Conservation (phyloP, 306 rosid genomes). For the Vigna radiata region DNA sequence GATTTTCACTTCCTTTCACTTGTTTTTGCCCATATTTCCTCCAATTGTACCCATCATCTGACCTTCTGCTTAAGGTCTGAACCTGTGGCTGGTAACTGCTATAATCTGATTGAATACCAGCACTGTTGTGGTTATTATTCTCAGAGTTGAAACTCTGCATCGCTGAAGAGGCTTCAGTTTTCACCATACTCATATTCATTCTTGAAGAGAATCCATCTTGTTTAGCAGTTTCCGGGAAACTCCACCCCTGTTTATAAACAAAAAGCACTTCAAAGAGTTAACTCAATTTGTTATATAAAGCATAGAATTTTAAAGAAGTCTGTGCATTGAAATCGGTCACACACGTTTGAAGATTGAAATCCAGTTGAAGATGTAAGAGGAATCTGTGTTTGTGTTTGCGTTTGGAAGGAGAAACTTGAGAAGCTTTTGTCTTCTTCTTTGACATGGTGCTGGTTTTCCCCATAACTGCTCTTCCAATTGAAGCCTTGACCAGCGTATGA, state of each 20-base stretch:
- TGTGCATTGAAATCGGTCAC: slow-evolving; percentile 30
- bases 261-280: slow-evolving; percentile 16
- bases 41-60: slow-evolving; percentile 98
- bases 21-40: slow-evolving; percentile 97
- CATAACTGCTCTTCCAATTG: slow-evolving; percentile 69
- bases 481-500: slow-evolving; percentile 60
- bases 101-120: slow-evolving; percentile 52
- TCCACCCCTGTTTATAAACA: slow-evolving; percentile 62
- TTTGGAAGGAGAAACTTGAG: slow-evolving; percentile 74
- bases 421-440: slow-evolving; percentile 63
- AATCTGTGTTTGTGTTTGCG: slow-evolving; percentile 54
- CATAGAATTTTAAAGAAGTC: not conserved
- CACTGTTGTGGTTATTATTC: slow-evolving; percentile 39
- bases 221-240: slow-evolving; percentile 59
- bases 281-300: not conserved
- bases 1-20: slow-evolving; percentile 98
- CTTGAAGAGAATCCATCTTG: slow-evolving; percentile 56
- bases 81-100: slow-evolving; percentile 51
- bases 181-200: slow-evolving; percentile 52
- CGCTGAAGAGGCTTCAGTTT: slow-evolving; percentile 57
- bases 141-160: slow-evolving; percentile 60
- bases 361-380: slow-evolving; percentile 59
- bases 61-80: slow-evolving; percentile 67
- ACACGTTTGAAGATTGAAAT: slow-evolving; percentile 50
- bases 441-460: slow-evolving; percentile 49